These are phyloP conservation scores for Cercospora zeina DNA, from an alignment of 2,329 filamentous ascomycete genomes.

Conservation along the genomic window DNA sequence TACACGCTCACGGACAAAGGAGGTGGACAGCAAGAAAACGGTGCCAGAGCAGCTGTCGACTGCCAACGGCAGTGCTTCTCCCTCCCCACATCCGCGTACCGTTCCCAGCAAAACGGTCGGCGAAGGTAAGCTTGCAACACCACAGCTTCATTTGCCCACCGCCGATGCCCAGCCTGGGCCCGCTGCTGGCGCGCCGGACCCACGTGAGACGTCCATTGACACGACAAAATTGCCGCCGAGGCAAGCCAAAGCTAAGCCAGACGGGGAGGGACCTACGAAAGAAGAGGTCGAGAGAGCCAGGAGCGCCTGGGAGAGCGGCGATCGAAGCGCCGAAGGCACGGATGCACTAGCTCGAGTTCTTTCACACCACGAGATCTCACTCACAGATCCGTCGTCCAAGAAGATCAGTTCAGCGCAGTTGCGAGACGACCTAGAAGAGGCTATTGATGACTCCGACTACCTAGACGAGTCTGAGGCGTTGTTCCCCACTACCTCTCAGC, in stretches of 20 bases:
- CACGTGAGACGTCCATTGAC: constrained; percentile 13
- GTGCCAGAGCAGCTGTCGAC: constrained; percentile 26
- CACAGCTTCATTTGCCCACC: constrained; percentile 26
- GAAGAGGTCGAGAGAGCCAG: constrained; percentile 34
- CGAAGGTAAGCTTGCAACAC: constrained; percentile 19
- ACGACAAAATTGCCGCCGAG: neutral
- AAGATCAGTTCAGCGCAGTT: constrained; percentile 11
- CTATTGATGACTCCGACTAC: constrained; percentile 32
- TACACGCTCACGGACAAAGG: constrained; percentile 19
- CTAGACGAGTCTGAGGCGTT: constrained; percentile 21
- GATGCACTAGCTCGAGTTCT: constrained; percentile 37
- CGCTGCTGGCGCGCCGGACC: constrained; percentile 18
- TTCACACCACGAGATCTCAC: constrained; percentile 34
- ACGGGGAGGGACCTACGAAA: constrained; percentile 24
- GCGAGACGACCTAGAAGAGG: constrained; percentile 26
- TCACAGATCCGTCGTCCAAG: constrained; percentile 24
- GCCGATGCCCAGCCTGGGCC: constrained; percentile 26
- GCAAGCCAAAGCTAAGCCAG: constrained; percentile 8
- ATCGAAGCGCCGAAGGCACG: constrained; percentile 35
- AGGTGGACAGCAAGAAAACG: constrained; percentile 24
- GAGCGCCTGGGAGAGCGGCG: constrained; percentile 32
- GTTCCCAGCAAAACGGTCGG: constrained; percentile 18
- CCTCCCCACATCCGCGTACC: constrained; percentile 28
- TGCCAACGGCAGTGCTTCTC: constrained; percentile 26
- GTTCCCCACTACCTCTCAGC: constrained; percentile 4